A percentile compares a stretch with the other conserved stretches of the same genome.
phyloP scores from a whole-genome alignment of 2,329 filamentous ascomycete genomes.

The Sporothrix humicola region DNA sequence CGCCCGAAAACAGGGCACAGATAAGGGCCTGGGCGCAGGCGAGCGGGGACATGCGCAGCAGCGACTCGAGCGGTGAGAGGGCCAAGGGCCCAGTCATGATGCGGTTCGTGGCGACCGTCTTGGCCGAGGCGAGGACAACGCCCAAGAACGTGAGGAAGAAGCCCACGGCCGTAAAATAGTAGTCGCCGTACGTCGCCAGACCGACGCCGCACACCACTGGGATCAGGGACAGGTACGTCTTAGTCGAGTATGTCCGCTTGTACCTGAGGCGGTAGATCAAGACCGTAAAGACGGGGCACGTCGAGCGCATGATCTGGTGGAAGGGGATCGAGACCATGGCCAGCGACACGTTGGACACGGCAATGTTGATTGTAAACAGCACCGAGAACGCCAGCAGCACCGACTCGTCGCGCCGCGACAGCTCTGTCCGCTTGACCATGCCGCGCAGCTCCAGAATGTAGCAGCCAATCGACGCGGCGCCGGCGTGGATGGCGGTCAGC shows the following conservation, averaged over 20 bases:
- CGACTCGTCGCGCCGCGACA: constrained; percentile 59
- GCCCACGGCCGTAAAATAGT: constrained; percentile 64
- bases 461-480: constrained; percentile 63
- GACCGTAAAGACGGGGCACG: constrained; percentile 66
- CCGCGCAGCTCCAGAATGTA: constrained; percentile 58
- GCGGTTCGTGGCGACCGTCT: constrained; percentile 68
- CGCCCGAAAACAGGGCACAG: constrained; percentile 59
- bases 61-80: constrained; percentile 63
- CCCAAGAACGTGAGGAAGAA: constrained; percentile 61
- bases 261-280: constrained; percentile 65
- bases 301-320: constrained; percentile 68
- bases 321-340: constrained; percentile 61
- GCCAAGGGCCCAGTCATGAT: constrained; percentile 66
- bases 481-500: constrained; percentile 62
- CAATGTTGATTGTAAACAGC: constrained; percentile 40
- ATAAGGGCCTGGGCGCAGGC: constrained; percentile 60
- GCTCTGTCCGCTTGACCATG: constrained; percentile 58
- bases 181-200: constrained; percentile 66
- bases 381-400: constrained; percentile 62
- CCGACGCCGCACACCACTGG: constrained; percentile 66
- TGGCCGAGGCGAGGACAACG: constrained; percentile 60
- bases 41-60: constrained; percentile 66
- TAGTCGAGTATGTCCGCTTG: constrained; percentile 58
- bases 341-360: constrained; percentile 39
- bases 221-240: constrained; percentile 64